A percentile compares a stretch with the other conserved stretches of the same genome.
Conservation (phyloP, 352 stramenopile genomes). For the Phytophthora macrochlamydospora region DNA sequence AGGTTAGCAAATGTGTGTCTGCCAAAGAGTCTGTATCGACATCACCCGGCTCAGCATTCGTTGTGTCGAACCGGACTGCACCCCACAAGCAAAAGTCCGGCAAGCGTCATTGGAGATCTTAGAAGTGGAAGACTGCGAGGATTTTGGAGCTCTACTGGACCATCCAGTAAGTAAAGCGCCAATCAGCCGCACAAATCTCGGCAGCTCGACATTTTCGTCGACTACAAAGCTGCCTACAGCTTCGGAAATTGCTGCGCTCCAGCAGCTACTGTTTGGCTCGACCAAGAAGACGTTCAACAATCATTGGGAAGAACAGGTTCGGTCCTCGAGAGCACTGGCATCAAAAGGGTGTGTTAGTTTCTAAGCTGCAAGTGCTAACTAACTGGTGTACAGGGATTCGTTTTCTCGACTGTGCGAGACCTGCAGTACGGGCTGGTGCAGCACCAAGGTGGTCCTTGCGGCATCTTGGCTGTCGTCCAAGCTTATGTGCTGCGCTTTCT, state of each 20-base stretch:
- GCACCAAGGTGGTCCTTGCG: conserved; percentile 93
- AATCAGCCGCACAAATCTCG: background rate
- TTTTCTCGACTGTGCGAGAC: conserved; percentile 51
- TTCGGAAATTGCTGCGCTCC: conserved; percentile 56
- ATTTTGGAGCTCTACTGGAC: conserved; percentile 36
- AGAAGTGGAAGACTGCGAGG: conserved; percentile 61
- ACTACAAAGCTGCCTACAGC: conserved; percentile 28
- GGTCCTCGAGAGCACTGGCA: background rate
- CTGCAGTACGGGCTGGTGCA: conserved; percentile 93
- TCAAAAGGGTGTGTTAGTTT: no score
- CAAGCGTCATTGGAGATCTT: conserved; percentile 23
- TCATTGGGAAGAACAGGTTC: conserved; percentile 75
- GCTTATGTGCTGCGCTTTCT: conserved; percentile 90
- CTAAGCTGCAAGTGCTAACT: no score
- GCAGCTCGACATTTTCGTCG: background rate
- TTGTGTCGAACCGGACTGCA: conserved; percentile 13
- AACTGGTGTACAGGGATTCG: conserved; percentile 56
- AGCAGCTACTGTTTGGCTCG: conserved; percentile 61
- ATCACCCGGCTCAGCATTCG: conserved; percentile 12
- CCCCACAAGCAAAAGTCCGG: background rate
- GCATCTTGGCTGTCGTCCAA: conserved; percentile 94
- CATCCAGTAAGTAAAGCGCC: conserved; percentile 9
- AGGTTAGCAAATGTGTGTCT: conserved; percentile 1
- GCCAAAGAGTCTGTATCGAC: conserved; percentile 5
- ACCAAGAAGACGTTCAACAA: conserved; percentile 62